These are phyloP conservation scores for Fusarium albidum DNA, from an alignment of 2,329 filamentous ascomycete species.

Conservation along the genomic window DNA sequence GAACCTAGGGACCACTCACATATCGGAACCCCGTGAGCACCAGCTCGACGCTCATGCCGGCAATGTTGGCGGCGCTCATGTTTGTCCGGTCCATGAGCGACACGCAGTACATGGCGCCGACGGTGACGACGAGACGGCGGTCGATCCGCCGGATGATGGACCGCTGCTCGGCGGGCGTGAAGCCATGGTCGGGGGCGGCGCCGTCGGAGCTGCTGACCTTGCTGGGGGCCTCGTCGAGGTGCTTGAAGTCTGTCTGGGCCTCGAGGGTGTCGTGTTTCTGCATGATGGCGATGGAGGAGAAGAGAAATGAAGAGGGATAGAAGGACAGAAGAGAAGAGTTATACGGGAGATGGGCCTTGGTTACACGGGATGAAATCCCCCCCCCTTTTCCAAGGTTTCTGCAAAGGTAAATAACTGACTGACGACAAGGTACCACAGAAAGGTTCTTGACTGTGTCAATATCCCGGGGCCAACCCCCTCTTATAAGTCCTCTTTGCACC, in stretches of 20 bases:
- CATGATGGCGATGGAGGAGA: slow-evolving; percentile 27
- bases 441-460: not conserved
- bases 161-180: slow-evolving; percentile 69
- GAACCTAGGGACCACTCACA: slow-evolving; percentile 47
- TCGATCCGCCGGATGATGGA: slow-evolving; percentile 76
- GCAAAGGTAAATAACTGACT: not conserved
- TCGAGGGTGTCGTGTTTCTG: slow-evolving; percentile 35
- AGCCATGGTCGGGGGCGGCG: slow-evolving; percentile 53
- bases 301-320: not conserved
- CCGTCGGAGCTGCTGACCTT: slow-evolving; percentile 34
- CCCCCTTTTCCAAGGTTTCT: slow-evolving; percentile 15
- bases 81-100: slow-evolving; percentile 84
- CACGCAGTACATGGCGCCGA: slow-evolving; percentile 75
- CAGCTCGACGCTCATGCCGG: slow-evolving; percentile 65
- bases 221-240: slow-evolving; percentile 34
- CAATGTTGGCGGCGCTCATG: slow-evolving; percentile 75
- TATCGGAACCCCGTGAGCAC: slow-evolving; percentile 55
- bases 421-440: slow-evolving; percentile 12
- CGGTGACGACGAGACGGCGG: slow-evolving; percentile 66
- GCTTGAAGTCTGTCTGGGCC: slow-evolving; percentile 39
- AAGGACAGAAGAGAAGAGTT: not conserved
- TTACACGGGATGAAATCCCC: too few relatives aligned
- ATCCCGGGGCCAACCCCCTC: too few relatives aligned
- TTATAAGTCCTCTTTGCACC: slow-evolving; percentile 1
- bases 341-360: too few relatives aligned